Conservation (phyloP, 139 green algal species). For the Chlorella sorokiniana region DNA sequence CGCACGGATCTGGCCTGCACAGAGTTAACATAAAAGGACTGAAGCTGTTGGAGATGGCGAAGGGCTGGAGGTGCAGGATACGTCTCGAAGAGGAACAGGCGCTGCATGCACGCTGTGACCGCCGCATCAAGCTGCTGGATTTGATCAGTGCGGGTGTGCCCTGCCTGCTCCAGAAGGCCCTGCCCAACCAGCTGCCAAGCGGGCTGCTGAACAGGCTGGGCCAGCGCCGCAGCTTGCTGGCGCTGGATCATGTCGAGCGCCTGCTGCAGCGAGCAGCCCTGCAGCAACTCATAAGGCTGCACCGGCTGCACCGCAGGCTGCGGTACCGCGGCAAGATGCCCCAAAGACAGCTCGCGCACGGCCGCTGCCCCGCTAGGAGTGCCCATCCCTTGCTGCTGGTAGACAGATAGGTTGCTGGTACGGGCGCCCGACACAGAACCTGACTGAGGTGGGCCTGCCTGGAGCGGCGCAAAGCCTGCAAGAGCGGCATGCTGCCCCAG, state of each 20-base stretch:
- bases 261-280: slow-evolving; percentile 5
- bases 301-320: background rate
- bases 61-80: background rate
- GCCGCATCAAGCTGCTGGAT: background rate
- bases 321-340: background rate
- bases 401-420: too few relatives aligned
- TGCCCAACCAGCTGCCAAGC: background rate
- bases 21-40: background rate
- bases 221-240: too few relatives aligned
- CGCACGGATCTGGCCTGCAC: background rate
- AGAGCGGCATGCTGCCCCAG: too few relatives aligned
- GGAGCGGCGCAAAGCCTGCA: too few relatives aligned
- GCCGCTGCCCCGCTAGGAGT: too few relatives aligned
- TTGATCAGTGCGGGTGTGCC: too few relatives aligned
- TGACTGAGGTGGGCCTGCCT: too few relatives aligned
- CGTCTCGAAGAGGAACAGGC: background rate
- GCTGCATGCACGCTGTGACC: background rate
- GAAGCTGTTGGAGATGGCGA: background rate
- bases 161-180: background rate
- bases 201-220: too few relatives aligned
- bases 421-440: too few relatives aligned
- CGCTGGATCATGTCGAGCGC: slow-evolving; percentile 6
- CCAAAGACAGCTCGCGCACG: background rate
- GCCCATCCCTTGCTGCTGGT: too few relatives aligned
- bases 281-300: too few relatives aligned